These are phyloP conservation scores for Cephalotrichum gorgonifer DNA, from an alignment of 2,329 filamentous ascomycete species.

Conservation along the genomic window DNA sequence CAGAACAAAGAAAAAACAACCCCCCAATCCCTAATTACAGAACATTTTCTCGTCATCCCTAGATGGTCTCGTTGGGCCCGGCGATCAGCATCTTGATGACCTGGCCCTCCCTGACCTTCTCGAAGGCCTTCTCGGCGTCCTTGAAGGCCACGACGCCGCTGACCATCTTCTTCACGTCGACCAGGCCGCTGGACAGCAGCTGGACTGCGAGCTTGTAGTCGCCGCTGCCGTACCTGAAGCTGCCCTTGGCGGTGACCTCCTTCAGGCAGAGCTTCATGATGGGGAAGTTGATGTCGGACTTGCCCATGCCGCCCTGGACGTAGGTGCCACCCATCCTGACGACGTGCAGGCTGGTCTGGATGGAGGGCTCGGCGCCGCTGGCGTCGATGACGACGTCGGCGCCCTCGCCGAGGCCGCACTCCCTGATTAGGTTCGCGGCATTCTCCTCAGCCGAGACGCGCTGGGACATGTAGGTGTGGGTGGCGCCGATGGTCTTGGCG, in stretches of 20 bases:
- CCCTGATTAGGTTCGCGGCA: slow-evolving; percentile 54
- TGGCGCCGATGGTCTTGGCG: slow-evolving; percentile 61
- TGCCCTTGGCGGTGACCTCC: slow-evolving; percentile 78
- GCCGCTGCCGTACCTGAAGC: slow-evolving; percentile 79
- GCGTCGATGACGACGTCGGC: slow-evolving; percentile 76
- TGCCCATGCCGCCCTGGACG: slow-evolving; percentile 86
- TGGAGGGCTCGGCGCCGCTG: slow-evolving; percentile 66
- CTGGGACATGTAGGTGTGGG: slow-evolving; percentile 57
- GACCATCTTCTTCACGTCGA: slow-evolving; percentile 76
- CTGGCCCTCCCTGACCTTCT: slow-evolving; percentile 75
- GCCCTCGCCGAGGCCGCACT: slow-evolving; percentile 53
- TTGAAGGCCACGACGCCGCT: slow-evolving; percentile 68
- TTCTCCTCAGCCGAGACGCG: slow-evolving; percentile 60
- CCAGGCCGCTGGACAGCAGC: slow-evolving; percentile 59
- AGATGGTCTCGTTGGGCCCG: slow-evolving; percentile 45
- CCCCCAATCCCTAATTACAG: not conserved
- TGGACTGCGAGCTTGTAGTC: slow-evolving; percentile 81
- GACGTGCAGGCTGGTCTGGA: slow-evolving; percentile 63
- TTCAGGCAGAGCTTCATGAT: slow-evolving; percentile 86
- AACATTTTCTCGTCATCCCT: not conserved
- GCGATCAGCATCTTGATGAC: slow-evolving; percentile 61
- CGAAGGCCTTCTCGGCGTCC: slow-evolving; percentile 77
- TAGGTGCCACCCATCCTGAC: slow-evolving; percentile 65
- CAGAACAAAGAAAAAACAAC: not conserved
- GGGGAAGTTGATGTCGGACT: slow-evolving; percentile 77